Evolutionary conservation across 257 asterid species (phyloP).

Genomic region (Plantago elongata): DNA sequence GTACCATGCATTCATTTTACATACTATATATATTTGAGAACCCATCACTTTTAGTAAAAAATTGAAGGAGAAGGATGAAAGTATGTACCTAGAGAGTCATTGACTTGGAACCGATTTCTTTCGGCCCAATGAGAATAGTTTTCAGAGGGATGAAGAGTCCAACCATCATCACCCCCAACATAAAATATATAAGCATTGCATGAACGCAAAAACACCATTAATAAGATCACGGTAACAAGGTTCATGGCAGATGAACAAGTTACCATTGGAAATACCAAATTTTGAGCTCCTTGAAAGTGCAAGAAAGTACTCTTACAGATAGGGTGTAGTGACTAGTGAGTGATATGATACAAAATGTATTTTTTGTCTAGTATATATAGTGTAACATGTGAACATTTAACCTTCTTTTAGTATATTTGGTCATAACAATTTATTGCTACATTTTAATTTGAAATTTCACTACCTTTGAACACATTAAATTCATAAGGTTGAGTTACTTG

Average conservation of each 20-base stretch:
- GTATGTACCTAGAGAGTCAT: constrained; percentile 36
- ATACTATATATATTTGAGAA: background rate
- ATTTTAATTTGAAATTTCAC: constrained; percentile 1
- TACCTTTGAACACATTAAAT: constrained; percentile 11
- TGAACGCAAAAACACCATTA: constrained; percentile 19
- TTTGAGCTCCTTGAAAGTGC: background rate
- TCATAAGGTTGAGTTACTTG: background rate
- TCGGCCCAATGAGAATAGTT: constrained; percentile 34
- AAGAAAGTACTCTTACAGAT: background rate
- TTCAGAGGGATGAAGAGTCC: constrained; percentile 33
- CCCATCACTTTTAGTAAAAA: background rate
- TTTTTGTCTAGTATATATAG: background rate
- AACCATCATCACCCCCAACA: constrained; percentile 46
- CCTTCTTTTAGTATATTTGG: background rate
- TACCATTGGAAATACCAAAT: constrained; percentile 14
- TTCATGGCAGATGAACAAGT: constrained; percentile 13
- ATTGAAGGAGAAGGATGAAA: background rate
- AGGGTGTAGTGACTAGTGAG: background rate
- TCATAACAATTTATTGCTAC: constrained; percentile 11
- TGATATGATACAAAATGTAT: background rate
- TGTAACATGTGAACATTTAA: background rate
- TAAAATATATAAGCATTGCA: constrained; percentile 30
- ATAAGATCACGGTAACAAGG: constrained; percentile 20
- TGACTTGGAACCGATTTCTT: constrained; percentile 34
- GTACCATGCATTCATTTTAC: background rate